phyloP scores from a whole-genome alignment of 2,329 filamentous ascomycete species.

The Dendryphion nanum region DNA sequence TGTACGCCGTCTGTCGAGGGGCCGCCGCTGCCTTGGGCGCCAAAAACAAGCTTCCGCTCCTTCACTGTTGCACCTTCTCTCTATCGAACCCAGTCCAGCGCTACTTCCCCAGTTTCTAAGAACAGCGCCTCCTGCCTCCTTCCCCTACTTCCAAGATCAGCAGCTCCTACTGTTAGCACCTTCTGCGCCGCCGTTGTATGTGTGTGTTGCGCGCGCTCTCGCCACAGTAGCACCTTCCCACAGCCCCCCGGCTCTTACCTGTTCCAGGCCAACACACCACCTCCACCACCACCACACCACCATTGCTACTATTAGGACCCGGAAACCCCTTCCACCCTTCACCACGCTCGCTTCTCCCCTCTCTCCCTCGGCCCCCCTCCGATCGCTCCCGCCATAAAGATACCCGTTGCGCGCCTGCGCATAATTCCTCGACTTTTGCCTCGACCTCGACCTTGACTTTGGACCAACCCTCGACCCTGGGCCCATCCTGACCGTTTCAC shows the following conservation, averaged over 20 bases:
- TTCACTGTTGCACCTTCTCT: slow-evolving; percentile 22
- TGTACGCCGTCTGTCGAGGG: neutral
- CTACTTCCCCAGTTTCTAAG: no score
- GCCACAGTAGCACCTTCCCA: neutral
- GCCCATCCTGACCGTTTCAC: slow-evolving; percentile 18
- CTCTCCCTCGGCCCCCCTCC: neutral
- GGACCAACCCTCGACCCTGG: no score
- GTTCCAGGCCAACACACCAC: slow-evolving; percentile 4
- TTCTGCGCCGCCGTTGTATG: neutral
- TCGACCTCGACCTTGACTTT: no score
- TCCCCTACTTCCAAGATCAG: no score
- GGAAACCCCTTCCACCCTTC: slow-evolving; percentile 8
- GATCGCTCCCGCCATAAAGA: no score
- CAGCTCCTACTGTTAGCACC: neutral
- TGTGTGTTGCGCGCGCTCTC: no score
- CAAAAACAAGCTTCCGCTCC: slow-evolving; percentile 25
- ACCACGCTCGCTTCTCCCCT: neutral
- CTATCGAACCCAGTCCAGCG: no score
- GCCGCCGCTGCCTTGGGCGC: slow-evolving; percentile 7
- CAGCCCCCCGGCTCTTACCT: slow-evolving; percentile 7
- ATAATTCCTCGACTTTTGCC: slow-evolving; percentile 24
- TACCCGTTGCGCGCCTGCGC: slow-evolving; percentile 7
- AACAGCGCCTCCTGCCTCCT: no score
- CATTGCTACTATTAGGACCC: neutral
- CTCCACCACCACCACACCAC: slow-evolving; percentile 3